Base-by-base conservation (phyloP, 2,329 filamentous ascomycete species). In the Stagonosporopsis rhizophila region DNA sequence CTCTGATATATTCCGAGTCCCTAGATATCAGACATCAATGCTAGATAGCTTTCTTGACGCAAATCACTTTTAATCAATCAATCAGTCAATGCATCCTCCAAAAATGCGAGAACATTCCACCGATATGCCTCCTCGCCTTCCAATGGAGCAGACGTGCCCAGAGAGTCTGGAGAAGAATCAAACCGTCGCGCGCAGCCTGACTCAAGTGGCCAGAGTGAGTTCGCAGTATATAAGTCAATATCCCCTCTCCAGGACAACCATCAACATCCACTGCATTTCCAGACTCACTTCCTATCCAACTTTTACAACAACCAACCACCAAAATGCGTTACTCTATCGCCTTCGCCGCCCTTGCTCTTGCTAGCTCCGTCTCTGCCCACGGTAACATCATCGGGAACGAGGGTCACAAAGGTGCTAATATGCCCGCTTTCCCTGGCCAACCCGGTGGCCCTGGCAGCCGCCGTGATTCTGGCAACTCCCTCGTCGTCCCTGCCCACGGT, bases 401-500 rank as follows among this genome's bases (percentile, higher is more conserved):
- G 63, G 86, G 86, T 51, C 83, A 85, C 62, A 88, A 88, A 66
- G 82, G 82, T 60, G 85, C 88, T 39, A 80, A 71, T 60, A 87
- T 88, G 85, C 84, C 85, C 30, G 85, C 83, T 71, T 81, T 88
- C 44, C 82, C 82, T n/a, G n/a, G n/a, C n/a, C n/a, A n/a, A n/a
- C n/a, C n/a, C n/a, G n/a, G n/a, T n/a, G n/a, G n/a, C n/a, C n/a
- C n/a, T n/a, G n/a, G n/a, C n/a, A n/a, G n/a, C n/a, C n/a, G n/a
- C n/a, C 86, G 87, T 68, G 86, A 89, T 76, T 89, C 87, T 74
- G 79, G 83, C 46, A 79, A 78, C 66, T 85, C 87, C 64, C 61
- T 72, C 41, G 89, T 86, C 69, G 87, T 87, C 56, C 82, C 87
- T n/a, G 83, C n/a, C n/a, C n/a, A n/a, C n/a, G n/a, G n/a, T n/a